Base-by-base conservation (phyloP, 495 filamentous ascomycete species). In the Durotheca rogersii region DNA sequence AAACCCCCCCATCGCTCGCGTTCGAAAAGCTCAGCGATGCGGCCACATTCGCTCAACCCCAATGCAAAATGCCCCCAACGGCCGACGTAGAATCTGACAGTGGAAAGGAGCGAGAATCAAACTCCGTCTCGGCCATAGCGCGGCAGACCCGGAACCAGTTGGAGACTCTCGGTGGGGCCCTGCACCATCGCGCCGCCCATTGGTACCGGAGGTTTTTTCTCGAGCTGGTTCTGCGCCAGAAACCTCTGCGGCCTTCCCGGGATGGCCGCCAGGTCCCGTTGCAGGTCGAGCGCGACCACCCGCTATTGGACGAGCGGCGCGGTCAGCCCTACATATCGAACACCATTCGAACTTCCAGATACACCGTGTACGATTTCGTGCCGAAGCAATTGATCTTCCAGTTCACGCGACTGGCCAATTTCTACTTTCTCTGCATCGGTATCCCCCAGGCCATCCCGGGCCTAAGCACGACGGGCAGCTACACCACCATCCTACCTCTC, bases 391-490 rank as follows among this genome's bases (percentile, higher is more conserved):
- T 96, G 7, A 82, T 89, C 56, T 89, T 89, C 30, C 90, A 96
- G 64, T 93, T 94, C 64, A 91, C 88, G 41, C 91, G 94, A 60
- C 68, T 96, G 38, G 90, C 89, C 51, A 96, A 96, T 61, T 95
- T 92, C 59, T 89, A 88, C 66, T 95, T 96, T 68, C 74, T 96
- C 35, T 79, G 90, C 40, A 83, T 96, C 18, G 88, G 88, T 4
- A 86, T 94, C 41, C 67, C 94, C 58, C 90, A 96, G 68, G 89
- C 92, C 79, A 89, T 96, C 52, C 90, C 90, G 9, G 76, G 77
- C 9, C 69, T 95, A 53, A 94, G 89, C 70, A 96, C 90, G 3
- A 95, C 90, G 1, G 90, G 90, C 67, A 88, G 80, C 7, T 96
- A 83, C 56, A 96, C 90, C 2, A 96, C 90, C 1, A 83, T 95